Conservation (phyloP, 306 rosid genomes). For the Prunus mume region DNA sequence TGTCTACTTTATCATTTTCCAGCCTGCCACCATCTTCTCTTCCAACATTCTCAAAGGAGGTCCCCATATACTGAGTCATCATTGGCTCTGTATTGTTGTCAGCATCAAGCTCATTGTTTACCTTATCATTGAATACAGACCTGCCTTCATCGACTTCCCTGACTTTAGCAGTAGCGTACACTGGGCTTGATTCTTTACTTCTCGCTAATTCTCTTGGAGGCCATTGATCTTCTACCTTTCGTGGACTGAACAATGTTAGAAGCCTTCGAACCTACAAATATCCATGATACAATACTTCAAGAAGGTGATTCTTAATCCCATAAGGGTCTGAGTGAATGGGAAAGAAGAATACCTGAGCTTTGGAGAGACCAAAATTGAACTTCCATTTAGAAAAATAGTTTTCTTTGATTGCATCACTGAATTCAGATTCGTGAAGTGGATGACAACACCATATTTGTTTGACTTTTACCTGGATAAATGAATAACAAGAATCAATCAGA, state of each 20-base stretch:
- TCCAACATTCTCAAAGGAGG: neutral
- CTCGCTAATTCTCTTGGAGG: slow-evolving; percentile 5
- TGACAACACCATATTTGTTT: slow-evolving; percentile 46
- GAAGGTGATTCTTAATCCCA: neutral
- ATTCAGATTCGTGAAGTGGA: slow-evolving; percentile 50
- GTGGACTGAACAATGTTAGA: slow-evolving; percentile 39
- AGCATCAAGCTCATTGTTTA: neutral
- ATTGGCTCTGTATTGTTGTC: neutral
- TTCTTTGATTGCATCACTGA: slow-evolving; percentile 43
- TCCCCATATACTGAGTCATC: neutral
- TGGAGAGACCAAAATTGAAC: slow-evolving; percentile 63
- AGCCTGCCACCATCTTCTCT: slow-evolving; percentile 1
- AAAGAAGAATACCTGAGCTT: slow-evolving; percentile 50
- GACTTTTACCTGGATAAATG: slow-evolving; percentile 45
- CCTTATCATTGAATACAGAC: neutral
- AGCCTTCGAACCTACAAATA: slow-evolving; percentile 48
- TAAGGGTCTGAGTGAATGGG: slow-evolving; percentile 11
- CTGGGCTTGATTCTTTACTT: neutral
- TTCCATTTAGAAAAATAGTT: slow-evolving; percentile 48
- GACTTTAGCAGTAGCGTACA: neutral
- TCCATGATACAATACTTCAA: neutral
- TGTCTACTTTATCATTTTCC: slow-evolving; percentile 15
- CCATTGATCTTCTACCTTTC: slow-evolving; percentile 20
- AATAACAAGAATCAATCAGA: slow-evolving; percentile 5
- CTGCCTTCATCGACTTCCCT: neutral